phyloP scores from a whole-genome alignment of 2,329 filamentous ascomycete genomes.

The Capronia epimyces region DNA sequence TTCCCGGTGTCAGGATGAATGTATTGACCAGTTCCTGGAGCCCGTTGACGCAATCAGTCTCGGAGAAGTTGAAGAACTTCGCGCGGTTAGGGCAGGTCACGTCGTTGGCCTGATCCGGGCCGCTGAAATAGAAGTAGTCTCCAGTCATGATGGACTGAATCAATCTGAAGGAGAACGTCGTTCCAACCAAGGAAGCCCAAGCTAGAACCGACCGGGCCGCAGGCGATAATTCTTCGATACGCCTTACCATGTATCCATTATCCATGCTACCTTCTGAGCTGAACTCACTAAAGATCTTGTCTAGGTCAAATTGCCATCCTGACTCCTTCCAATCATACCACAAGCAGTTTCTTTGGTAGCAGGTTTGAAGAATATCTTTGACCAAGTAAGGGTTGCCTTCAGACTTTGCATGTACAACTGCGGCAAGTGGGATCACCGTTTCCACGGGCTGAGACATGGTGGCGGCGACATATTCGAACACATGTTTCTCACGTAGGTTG shows the following conservation, averaged over 20 bases:
- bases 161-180: conserved; percentile 75
- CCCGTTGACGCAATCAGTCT: conserved; percentile 66
- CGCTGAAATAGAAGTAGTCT: conserved; percentile 57
- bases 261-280: conserved; percentile 75
- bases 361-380: conserved; percentile 81
- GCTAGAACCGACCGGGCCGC: conserved; percentile 72
- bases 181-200: conserved; percentile 80
- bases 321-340: conserved; percentile 84
- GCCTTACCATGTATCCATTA: conserved; percentile 72
- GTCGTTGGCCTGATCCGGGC: conserved; percentile 34
- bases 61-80: conserved; percentile 53
- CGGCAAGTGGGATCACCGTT: conserved; percentile 69
- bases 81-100: conserved; percentile 37
- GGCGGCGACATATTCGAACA: conserved; percentile 72
- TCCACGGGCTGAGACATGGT: conserved; percentile 70
- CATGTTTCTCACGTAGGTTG: conserved; percentile 72
- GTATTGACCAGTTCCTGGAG: conserved; percentile 76
- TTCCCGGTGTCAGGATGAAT: conserved; percentile 74
- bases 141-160: conserved; percentile 71
- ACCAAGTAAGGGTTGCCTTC: conserved; percentile 87
- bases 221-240: conserved; percentile 68
- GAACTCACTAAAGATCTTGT: conserved; percentile 80
- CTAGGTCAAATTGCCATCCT: conserved; percentile 78
- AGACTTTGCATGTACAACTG: conserved; percentile 84
- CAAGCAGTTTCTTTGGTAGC: conserved; percentile 78